Conservation (phyloP, 1,139 yeast species). For the Yamadazyma mexicana region DNA sequence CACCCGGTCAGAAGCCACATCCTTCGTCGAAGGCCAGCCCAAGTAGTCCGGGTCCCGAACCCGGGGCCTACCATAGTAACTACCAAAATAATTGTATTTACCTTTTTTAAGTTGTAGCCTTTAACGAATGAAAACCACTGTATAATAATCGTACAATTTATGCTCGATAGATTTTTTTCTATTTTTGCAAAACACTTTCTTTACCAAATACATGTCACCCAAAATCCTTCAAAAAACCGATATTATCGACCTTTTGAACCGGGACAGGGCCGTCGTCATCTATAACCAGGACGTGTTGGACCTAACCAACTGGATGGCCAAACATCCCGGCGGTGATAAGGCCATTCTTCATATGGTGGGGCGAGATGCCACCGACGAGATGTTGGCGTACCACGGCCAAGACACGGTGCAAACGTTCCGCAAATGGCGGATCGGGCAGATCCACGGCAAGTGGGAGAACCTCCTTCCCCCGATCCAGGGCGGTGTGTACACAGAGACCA, state of each 20-base stretch:
- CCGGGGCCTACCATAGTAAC: neutral
- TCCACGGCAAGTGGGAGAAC: slow-evolving; percentile 67
- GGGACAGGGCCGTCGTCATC: slow-evolving; percentile 71
- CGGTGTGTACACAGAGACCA: slow-evolving; percentile 43
- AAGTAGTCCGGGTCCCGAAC: neutral
- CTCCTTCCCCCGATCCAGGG: slow-evolving; percentile 90
- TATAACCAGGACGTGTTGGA: slow-evolving; percentile 61
- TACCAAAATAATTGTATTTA: neutral
- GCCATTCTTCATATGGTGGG: slow-evolving; percentile 85
- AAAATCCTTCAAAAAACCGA: slow-evolving; percentile 18
- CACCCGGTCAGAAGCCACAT: slow-evolving; percentile 68
- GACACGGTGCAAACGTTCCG: slow-evolving; percentile 53
- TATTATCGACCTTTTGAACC: slow-evolving; percentile 51
- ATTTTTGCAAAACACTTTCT: too few relatives aligned
- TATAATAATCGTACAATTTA: neutral
- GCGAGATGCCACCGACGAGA: slow-evolving; percentile 87
- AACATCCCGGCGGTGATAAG: slow-evolving; percentile 88
- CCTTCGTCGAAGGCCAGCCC: slow-evolving; percentile 65
- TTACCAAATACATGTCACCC: neutral
- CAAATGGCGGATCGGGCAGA: slow-evolving; percentile 62
- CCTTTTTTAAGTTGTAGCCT: too few relatives aligned
- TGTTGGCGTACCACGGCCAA: slow-evolving; percentile 75
- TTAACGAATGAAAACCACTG: neutral
- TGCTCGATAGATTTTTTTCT: too few relatives aligned
- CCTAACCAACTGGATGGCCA: slow-evolving; percentile 66